Evolutionary conservation across 2,329 filamentous ascomycete species (phyloP), one percentile per base, ranked within the genome.

Genomic region (Phyllosticta citribraziliensis): DNA sequence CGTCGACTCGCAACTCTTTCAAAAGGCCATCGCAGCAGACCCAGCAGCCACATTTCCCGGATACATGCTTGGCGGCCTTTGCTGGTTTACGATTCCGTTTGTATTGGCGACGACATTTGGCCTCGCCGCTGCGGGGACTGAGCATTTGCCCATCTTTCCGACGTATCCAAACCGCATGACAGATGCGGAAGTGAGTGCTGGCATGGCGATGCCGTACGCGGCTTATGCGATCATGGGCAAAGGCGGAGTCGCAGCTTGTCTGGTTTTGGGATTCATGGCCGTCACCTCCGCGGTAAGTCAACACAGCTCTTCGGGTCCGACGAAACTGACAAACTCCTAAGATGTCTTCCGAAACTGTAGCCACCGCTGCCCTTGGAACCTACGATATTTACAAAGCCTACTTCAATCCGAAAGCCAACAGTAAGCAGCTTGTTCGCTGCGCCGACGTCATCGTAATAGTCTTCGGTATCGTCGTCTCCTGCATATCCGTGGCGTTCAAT

Each of bases 71-170:
- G 77, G 76, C 19, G 77, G 77, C 0, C 66, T 80, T 6, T 77
- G 76, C 3, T 80, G 77, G 73, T 79, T 79, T 62, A 78, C 75
- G 4, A 78, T 80, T 19, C 78, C 78, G 0, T 80, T 78, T 56
- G 73, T 74, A 2, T 75, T 78, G 64, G 73, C 76, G 1, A 79
- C 78, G 1, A 78, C 76, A 1, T 68, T 80, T 59, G 78, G 78
- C 12, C 71, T 80, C 2, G 70, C 73, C 17, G 76, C 75, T 0
- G 74, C 74, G 1, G 78, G 77, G 6, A 69, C 80, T n/a, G 75
- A 72, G 3, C 68, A 73, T 58, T 73, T 74, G 25, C 75, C 75
- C 1, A 66, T 65, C 3, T 79, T 78, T 56, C 78, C 77, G 6
- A 79, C 77, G 0, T 78, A 74, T 60, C 75, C 74, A 2, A 66